phyloP scores from a whole-genome alignment of 2,329 filamentous ascomycete species.

The Canariomyces notabilis region DNA sequence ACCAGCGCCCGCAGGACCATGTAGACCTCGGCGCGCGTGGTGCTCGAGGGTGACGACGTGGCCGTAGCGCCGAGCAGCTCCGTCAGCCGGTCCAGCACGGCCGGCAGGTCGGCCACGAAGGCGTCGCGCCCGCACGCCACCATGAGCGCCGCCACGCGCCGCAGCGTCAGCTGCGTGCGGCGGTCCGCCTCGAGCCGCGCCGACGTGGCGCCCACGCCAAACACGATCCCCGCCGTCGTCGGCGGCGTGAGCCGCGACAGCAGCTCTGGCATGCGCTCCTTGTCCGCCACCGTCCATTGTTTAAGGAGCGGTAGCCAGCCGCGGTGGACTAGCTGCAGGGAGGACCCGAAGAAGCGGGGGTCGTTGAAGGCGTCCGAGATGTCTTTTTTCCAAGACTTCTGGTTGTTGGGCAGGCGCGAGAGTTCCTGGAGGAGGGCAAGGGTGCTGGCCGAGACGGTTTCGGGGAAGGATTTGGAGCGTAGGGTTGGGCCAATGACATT shows the following conservation, averaged over 20 bases:
- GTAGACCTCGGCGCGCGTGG: slow-evolving; percentile 82
- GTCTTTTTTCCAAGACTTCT: slow-evolving; percentile 92
- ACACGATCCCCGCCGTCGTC: slow-evolving; percentile 91
- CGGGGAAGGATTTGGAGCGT: slow-evolving; percentile 79
- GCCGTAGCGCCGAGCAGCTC: slow-evolving; percentile 80
- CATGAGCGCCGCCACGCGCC: slow-evolving; percentile 73
- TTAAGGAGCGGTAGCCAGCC: slow-evolving; percentile 80
- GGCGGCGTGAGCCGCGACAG: slow-evolving; percentile 74
- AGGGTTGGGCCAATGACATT: slow-evolving; percentile 79
- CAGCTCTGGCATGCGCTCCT: slow-evolving; percentile 80
- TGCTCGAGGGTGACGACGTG: slow-evolving; percentile 86
- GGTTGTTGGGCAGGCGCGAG: slow-evolving; percentile 68
- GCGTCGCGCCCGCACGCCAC: slow-evolving; percentile 72
- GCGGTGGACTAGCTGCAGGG: slow-evolving; percentile 58
- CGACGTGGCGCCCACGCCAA: slow-evolving; percentile 93
- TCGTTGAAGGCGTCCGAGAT: slow-evolving; percentile 90
- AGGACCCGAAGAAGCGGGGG: slow-evolving; percentile 72
- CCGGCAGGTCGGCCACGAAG: slow-evolving; percentile 69
- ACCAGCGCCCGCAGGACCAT: slow-evolving; percentile 79
- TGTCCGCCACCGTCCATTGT: slow-evolving; percentile 81
- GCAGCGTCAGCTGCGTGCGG: slow-evolving; percentile 83
- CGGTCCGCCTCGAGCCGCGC: slow-evolving; percentile 92
- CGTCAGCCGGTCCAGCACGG: slow-evolving; percentile 75
- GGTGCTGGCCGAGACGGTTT: slow-evolving; percentile 69
- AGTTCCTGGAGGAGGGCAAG: slow-evolving; percentile 73